Base-by-base conservation (phyloP, 2,329 filamentous ascomycete genomes). In the Pseudogymnoascus sp. region DNA sequence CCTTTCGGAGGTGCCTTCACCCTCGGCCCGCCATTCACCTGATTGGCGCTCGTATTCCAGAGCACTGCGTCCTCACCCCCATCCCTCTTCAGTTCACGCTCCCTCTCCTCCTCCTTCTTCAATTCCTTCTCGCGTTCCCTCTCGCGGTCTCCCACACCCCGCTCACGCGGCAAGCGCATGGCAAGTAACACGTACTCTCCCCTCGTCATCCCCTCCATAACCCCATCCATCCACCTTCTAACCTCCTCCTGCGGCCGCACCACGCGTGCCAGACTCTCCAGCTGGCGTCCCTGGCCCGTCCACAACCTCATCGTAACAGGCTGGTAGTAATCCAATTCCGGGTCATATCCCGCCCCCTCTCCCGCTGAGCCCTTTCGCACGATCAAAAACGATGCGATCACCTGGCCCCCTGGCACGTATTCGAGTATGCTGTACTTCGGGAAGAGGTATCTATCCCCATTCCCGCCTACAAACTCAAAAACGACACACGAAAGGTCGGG, bases 371-470 rank as follows among this genome's bases (percentile, higher is more conserved):
- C 89, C 72, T 87, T 88, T 59, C 88, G 86, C 5, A 90, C 88
- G 64, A 93, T 85, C 10, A 95, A 78, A 71, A 93, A 95, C 0
- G 89, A 93, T 2, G 87, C 87, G 47, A 91, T 81, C 1, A 90
- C 82, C 61, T 84, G 82, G 1, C 83, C 82, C 3, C 74, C 74
- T n/a, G 80, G 79, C 1, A 86, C 77, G 70, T 85, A 86, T 72
- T 95, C 89, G 60, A 93, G 74, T 35, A 93, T 87, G 73, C 87
- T 89, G 71, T 89, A 88, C 68, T 87, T 89, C 1, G 90, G 90
- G 67, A 95, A 93, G 59, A 91, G 76, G 72, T 90, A 93, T 26
- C 89, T 83, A 72, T 93, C 90, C 53, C 88, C 89, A 2, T 79
- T 85, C 35, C 86, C 86, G 56, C 82, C 82, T 4, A 78, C 73